Conservation (phyloP, 768 basidiomycete genomes). For the Brasilioporus rufonigricans region DNA sequence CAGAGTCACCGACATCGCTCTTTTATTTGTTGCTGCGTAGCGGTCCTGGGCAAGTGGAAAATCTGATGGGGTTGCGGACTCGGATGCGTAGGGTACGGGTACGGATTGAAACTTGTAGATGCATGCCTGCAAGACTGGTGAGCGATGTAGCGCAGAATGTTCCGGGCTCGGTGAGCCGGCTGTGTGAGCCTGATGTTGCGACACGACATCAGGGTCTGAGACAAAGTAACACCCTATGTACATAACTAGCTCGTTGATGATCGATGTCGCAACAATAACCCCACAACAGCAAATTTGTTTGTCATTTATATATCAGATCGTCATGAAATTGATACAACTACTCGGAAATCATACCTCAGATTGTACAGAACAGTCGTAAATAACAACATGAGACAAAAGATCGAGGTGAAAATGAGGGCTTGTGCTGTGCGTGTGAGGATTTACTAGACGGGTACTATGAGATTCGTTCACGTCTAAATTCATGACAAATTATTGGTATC, state of each 20-base stretch:
- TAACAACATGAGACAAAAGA: not conserved
- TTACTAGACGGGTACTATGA: not conserved
- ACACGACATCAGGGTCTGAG: slow-evolving; percentile 9
- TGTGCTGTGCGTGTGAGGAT: not conserved
- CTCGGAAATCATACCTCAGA: not conserved
- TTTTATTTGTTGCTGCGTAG: slow-evolving; percentile 54
- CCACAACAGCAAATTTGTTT: not conserved
- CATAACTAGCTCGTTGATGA: not conserved
- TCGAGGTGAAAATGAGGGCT: not conserved
- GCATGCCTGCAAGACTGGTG: slow-evolving; percentile 15
- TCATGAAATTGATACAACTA: no score
- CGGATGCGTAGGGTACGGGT: slow-evolving; percentile 48
- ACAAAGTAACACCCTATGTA: not conserved
- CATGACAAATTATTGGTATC: not conserved
- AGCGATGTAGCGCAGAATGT: slow-evolving; percentile 3
- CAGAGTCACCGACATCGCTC: slow-evolving; percentile 46
- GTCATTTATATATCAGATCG: no score
- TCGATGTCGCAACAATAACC: not conserved
- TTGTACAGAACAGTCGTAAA: slow-evolving; percentile 1
- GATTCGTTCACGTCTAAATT: not conserved
- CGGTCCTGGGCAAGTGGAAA: slow-evolving; percentile 56
- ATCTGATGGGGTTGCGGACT: slow-evolving; percentile 62
- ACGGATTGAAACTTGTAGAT: slow-evolving; percentile 32
- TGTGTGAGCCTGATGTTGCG: slow-evolving; percentile 5
- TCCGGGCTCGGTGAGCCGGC: not conserved